Percentiles rank a stretch among this genome's conserved stretches.
Evolutionary conservation across 2,329 filamentous ascomycete genomes (phyloP).

Genomic region (Metarhizium brunneum): DNA sequence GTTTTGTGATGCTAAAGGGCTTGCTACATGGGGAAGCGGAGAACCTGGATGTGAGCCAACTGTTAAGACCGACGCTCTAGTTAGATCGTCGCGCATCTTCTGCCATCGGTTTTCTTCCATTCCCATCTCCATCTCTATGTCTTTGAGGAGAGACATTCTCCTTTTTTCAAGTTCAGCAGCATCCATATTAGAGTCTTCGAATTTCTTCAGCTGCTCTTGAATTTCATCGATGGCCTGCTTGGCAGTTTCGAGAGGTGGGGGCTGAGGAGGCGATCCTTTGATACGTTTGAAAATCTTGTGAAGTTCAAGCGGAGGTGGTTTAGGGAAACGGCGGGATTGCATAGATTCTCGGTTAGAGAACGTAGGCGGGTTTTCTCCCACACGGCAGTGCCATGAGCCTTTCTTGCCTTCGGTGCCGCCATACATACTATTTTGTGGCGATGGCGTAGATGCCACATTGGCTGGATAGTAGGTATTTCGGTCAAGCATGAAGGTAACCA

Average conservation of each 20-base stretch:
- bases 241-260: conserved; percentile 44
- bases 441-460: neutral
- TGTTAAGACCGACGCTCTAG: conserved; percentile 41
- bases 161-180: conserved; percentile 27
- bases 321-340: conserved; percentile 42
- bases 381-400: conserved; percentile 41
- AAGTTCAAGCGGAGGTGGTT: conserved; percentile 46
- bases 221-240: conserved; percentile 39
- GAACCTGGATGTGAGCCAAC: conserved; percentile 21
- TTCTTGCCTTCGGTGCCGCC: conserved; percentile 8
- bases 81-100: conserved; percentile 42
- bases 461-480: conserved; percentile 9
- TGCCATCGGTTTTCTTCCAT: conserved; percentile 52
- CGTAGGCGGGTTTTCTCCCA: conserved; percentile 49
- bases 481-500: conserved; percentile 38
- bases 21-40: neutral
- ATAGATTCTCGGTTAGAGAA: conserved; percentile 45
- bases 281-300: conserved; percentile 31
- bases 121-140: conserved; percentile 54
- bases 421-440: conserved; percentile 5
- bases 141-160: conserved; percentile 42
- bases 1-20: neutral
- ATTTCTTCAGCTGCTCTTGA: conserved; percentile 39
- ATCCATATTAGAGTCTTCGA: conserved; percentile 32
- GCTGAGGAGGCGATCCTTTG: conserved; percentile 37